Base-by-base conservation (phyloP, 306 rosid species). In the Quercus glauca region DNA sequence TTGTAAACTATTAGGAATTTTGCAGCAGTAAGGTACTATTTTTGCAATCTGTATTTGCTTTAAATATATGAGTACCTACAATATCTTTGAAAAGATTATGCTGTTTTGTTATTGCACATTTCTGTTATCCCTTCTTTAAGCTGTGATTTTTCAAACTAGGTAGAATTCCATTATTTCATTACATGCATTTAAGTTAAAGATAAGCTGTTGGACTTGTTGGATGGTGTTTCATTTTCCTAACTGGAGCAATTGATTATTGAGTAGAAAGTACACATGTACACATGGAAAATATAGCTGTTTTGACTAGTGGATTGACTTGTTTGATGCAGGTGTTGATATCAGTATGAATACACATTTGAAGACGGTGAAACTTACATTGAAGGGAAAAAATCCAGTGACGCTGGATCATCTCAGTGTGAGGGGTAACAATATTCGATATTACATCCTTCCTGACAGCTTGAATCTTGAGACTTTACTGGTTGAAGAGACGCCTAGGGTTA, bases 351-450 rank as follows among this genome's bases (percentile, higher is more conserved):
- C 98, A 49, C 97, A 94, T 80, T 88, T 94, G 90, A 94, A 94
- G 89, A 90, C 92, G 0, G 98, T 94, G 73, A 94, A 94, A 74
- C 94, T 94, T 69, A 92, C 97, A 11, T 82, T 92, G 78, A 94
- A 90, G 87, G 98, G 97, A 77, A 94, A 92, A 87, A 94, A 92
- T 79, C 98, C 98, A 35, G 97, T 92, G 72, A 92, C 97, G 74
- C 77, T 94, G 77, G 98, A 94, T 83, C 98, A 94, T 88, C 92
- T 94, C 81, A 94, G 98, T 63, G 97, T 94, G 77, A 89, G 97
- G 89, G 98, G 98, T 52, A 92, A 91, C 92, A 92, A 89, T 63
- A 94, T 94, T 58, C 91, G 98, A 12, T 94, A 94, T 73, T 92
- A 94, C 51, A 90, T 88, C 72, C 94, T 90, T 37, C 94, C 94